phyloP scores from a whole-genome alignment of 2,329 filamentous ascomycete species.

The Botrytis byssoidea region DNA sequence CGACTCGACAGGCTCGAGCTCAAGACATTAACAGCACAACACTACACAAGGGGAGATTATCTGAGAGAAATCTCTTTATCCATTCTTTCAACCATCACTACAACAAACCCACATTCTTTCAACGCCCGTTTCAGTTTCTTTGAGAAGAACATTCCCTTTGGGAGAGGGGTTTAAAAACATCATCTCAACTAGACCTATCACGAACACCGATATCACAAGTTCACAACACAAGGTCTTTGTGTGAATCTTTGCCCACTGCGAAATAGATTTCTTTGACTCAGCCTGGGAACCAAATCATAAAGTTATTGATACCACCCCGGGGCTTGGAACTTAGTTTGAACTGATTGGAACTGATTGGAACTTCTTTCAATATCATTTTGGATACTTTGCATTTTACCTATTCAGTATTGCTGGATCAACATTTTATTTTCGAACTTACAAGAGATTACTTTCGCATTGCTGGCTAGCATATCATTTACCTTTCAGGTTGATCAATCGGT shows the following conservation, averaged over 20 bases:
- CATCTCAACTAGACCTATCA: neutral
- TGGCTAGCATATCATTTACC: neutral
- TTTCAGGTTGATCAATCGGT: neutral
- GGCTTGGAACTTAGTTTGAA: neutral
- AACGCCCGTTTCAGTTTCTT: neutral
- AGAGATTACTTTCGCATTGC: neutral
- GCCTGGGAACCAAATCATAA: neutral
- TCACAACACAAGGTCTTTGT: neutral
- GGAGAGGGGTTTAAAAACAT: neutral
- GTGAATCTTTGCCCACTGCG: neutral
- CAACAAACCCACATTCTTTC: neutral
- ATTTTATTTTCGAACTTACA: neutral
- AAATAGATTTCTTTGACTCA: neutral
- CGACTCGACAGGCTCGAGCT: neutral
- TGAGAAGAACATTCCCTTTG: neutral
- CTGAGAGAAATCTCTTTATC: neutral
- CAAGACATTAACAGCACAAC: neutral
- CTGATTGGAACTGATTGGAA: neutral
- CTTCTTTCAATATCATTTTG: neutral
- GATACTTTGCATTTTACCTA: neutral
- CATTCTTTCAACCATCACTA: neutral
- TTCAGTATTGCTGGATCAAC: neutral
- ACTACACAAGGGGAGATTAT: neutral
- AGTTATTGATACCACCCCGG: neutral
- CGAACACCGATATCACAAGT: no score